Base-by-base conservation (phyloP, 2,329 filamentous ascomycete species). In the Pseudogymnoascus sp. region DNA sequence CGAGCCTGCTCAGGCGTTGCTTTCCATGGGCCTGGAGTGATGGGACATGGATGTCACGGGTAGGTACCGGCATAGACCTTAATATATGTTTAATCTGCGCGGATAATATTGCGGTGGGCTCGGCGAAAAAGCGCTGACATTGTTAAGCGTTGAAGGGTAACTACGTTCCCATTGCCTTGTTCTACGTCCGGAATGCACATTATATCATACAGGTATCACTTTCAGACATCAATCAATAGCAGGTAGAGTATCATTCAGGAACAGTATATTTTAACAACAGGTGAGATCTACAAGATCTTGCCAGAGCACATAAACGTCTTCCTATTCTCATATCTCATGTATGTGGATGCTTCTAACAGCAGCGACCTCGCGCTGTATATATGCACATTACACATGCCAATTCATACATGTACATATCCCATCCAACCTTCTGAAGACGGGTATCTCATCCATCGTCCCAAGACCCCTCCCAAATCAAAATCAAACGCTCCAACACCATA, bases 351-450 rank as follows among this genome's bases (percentile, higher is more conserved):
- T 50, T 31, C 44, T 50, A 50, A 31, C 44, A 50, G 44, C 44
- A 50, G 44, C 44, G n/a, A 31, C 44, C 44, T 31, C 26, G 44
- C 44, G 44, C 44, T 50, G 26, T 50, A 50, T 31, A 50, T 50
- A 50, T 50, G 44, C 44, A 50, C 44, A 50, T 50, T 50, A 50
- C 44, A 50, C 44, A 50, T 50, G 26, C 44, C 44, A 50, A 17
- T 50, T 50, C 44, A 50, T 50, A 50, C 44, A 50, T 31, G 44
- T 50, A 50, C 44, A 50, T 50, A 50, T 50, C 26, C 41, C 44
- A 50, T 31, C n/a, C 44, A n/a, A 44, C 11, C 26, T 31, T 50
- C 24, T 31, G 44, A 17, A 50, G 44, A 50, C 44, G 44, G 44
- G 26, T 50, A 50, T 50, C 44, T 24, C 4, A 50, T 31, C 26